Evolutionary conservation across 2,329 filamentous ascomycete genomes (phyloP), one percentile per base, ranked within the genome.

Genomic region (Zasmidium citrigriseum): DNA sequence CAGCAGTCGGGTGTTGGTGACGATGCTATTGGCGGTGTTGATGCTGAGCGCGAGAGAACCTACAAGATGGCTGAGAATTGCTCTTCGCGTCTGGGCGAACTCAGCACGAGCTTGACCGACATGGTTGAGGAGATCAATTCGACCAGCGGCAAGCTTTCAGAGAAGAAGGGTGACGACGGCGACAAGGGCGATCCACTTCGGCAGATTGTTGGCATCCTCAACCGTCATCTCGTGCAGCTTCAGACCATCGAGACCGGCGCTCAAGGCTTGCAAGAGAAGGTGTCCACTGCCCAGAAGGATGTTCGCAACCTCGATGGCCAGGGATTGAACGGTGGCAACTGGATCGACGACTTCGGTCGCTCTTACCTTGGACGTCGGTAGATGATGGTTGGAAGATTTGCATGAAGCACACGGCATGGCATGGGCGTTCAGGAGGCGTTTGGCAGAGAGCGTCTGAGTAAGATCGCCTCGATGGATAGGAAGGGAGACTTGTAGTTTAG

Each of bases 81-180:
- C 64, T 91, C 91, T 11, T 91, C 96, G 72, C 87, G 91, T 64
- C 81, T 99, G 64, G 93, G 96, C 58, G 92, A 96, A 68, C 96
- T 98, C 86, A 92, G 91, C 71, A 90, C 91, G 72, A 92, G 96
- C 72, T 81, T 99, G 63, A 87, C 86, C 49, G 93, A 91, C 77
- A 98, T 99, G 92, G 96, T 99, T 68, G 93, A 96, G 72, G 95
- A 98, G 76, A 96, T 99, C 73, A 99, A 99, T 73, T 86, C 88
- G 67, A 93, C 96, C 62, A 95, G 91, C n/a, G 85, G 90, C 55
- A 91, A 88, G 22, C 79, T 99, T 65, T 93, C 62, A 3, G 63
- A 58, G 23, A 63, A 87, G 82, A 96, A 96, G 82, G 91, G 89
- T 58, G 89, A 84, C 76, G 96, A 96, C 76, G 90, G 95, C 73